Conservation (phyloP, 163 green algal species). For the Trebouxia gelatinosa region DNA sequence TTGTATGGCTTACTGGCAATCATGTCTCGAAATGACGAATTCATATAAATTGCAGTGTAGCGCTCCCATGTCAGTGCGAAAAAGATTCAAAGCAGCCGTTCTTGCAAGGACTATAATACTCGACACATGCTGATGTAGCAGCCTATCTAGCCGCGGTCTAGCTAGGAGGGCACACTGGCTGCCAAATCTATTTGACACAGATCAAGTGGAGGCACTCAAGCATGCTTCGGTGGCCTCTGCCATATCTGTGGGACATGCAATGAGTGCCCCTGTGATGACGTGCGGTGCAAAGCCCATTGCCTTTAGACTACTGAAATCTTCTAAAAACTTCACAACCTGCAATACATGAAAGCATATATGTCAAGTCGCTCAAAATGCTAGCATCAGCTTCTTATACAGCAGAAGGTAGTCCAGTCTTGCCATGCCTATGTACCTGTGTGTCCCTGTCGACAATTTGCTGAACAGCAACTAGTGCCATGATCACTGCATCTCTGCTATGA, state of each 20-base stretch:
- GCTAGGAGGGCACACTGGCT: too few species aligned
- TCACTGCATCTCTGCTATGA: constrained; percentile 1
- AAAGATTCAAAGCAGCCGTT: too few species aligned
- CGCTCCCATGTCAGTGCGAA: too few species aligned
- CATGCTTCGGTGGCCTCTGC: constrained; percentile 19
- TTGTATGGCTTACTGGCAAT: too few species aligned
- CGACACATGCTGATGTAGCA: too few species aligned
- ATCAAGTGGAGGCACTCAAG: background rate
- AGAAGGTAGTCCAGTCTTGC: too few species aligned
- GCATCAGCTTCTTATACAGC: background rate
- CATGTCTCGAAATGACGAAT: too few species aligned
- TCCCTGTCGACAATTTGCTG: background rate
- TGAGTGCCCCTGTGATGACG: constrained; percentile 4
- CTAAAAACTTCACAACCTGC: constrained; percentile 17
- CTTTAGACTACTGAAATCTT: constrained; percentile 22
- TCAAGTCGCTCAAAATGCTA: background rate
- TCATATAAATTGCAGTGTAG: too few species aligned
- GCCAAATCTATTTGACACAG: too few species aligned
- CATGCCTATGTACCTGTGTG: background rate
- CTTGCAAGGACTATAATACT: too few species aligned
- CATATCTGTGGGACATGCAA: background rate
- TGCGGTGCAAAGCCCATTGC: constrained; percentile 19
- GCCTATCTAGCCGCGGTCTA: too few species aligned
- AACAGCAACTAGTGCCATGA: constrained; percentile 10
- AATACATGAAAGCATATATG: background rate